Conservation (phyloP, 225 moss, liverwort and hornwort species). For the Asterella californica region DNA sequence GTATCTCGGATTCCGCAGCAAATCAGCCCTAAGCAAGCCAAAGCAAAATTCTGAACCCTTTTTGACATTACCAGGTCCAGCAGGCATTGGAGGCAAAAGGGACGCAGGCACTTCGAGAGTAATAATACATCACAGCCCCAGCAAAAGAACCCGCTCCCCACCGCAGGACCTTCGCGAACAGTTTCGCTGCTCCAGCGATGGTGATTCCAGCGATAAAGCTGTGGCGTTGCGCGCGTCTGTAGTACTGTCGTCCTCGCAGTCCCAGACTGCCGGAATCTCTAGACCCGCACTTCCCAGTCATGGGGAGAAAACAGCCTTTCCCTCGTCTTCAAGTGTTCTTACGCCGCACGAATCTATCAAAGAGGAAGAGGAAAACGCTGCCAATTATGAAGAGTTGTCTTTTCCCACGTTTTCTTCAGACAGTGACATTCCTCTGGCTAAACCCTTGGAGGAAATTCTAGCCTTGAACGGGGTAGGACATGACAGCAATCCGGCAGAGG, state of each 20-base stretch:
- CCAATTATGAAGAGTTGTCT: not conserved
- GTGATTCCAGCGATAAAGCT: not conserved
- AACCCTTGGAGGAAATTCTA: not conserved
- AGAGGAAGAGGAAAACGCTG: not conserved
- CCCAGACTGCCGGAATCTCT: not conserved
- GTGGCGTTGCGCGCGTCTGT: not conserved
- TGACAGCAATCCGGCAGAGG: not conserved
- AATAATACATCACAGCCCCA: not conserved
- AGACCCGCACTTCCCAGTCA: conserved; percentile 21
- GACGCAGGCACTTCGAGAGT: not conserved
- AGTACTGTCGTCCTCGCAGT: not conserved
- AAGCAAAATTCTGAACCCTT: not conserved
- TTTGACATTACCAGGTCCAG: not conserved
- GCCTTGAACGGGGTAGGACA: not conserved
- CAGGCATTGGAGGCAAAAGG: not conserved
- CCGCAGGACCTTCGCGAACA: conserved; percentile 6
- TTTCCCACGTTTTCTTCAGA: not conserved
- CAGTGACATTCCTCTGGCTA: too few relatives aligned
- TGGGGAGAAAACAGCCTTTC: conserved; percentile 22
- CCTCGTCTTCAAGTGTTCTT: conserved; percentile 26
- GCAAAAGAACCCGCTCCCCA: not conserved
- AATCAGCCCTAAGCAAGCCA: not conserved
- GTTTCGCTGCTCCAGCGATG: not conserved
- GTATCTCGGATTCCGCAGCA: conserved; percentile 25
- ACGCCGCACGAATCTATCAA: not conserved